A percentile compares a stretch with the other conserved stretches of the same genome.
phyloP scores from a whole-genome alignment of 495 filamentous ascomycete genomes.

The Podospora pseudocomata region DNA sequence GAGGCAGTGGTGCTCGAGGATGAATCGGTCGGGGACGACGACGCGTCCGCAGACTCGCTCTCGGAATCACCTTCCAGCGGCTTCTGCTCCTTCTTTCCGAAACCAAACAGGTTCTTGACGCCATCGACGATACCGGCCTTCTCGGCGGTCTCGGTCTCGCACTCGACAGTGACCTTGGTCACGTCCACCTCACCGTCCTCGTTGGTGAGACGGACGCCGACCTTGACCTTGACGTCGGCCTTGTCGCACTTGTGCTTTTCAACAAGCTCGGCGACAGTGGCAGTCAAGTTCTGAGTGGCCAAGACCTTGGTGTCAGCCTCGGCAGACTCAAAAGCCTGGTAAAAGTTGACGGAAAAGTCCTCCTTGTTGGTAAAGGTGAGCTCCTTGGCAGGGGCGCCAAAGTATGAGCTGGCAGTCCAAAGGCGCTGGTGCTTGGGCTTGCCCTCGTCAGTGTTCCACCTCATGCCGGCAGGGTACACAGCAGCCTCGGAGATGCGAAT shows the following conservation, averaged over 20 bases:
- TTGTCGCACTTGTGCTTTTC: constrained; percentile 71
- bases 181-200: constrained; percentile 83
- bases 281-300: constrained; percentile 78
- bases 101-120: constrained; percentile 91
- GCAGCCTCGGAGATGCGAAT: constrained; percentile 75
- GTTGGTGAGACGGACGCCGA: constrained; percentile 66
- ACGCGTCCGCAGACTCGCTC: constrained; percentile 31
- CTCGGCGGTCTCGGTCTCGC: constrained; percentile 64
- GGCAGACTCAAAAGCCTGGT: constrained; percentile 59
- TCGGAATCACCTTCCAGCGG: constrained; percentile 53
- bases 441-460: constrained; percentile 67
- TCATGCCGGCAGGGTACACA: constrained; percentile 66
- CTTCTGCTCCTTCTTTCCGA: constrained; percentile 84
- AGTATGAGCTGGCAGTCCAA: constrained; percentile 72
- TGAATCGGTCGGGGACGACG: constrained; percentile 46
- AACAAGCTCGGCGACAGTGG: constrained; percentile 67
- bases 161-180: constrained; percentile 70
- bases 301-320: constrained; percentile 52
- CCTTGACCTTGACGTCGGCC: constrained; percentile 74
- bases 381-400: constrained; percentile 74
- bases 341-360: constrained; percentile 79
- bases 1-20: constrained; percentile 32
- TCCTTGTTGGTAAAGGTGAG: constrained; percentile 80
- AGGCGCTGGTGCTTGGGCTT: constrained; percentile 58
- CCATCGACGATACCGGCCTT: constrained; percentile 83